Conservation (phyloP, 164 flowering plant species). For the Vitis rotundifolia region DNA sequence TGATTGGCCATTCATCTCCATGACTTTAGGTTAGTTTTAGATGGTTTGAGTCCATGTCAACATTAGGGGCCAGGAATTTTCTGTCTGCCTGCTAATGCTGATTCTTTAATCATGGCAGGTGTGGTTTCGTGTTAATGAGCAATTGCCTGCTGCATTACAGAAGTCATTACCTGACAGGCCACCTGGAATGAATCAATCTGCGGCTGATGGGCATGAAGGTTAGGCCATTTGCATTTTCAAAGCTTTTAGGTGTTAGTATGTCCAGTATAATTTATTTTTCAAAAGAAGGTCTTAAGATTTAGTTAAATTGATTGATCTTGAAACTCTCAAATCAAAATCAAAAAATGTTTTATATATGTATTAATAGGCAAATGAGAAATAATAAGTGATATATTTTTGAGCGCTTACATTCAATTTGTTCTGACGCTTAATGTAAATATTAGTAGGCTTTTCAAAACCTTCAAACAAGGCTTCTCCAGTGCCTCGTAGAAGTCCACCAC, state of each 20-base stretch:
- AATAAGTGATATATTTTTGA: too few species aligned
- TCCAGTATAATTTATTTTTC: too few species aligned
- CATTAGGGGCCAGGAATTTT: slow-evolving; percentile 28
- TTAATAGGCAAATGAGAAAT: too few species aligned
- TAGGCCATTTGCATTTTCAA: slow-evolving; percentile 6
- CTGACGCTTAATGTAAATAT: slow-evolving; percentile 1
- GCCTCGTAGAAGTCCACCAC: slow-evolving; percentile 88
- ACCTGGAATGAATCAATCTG: slow-evolving; percentile 44
- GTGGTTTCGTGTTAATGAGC: slow-evolving; percentile 97
- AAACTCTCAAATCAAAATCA: too few species aligned
- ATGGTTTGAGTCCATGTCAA: slow-evolving; percentile 43
- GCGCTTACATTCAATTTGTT: too few species aligned
- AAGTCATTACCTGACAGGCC: slow-evolving; percentile 89
- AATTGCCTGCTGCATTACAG: slow-evolving; percentile 63
- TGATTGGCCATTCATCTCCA: slow-evolving; percentile 94
- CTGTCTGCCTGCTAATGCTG: slow-evolving; percentile 33
- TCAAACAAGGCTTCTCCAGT: slow-evolving; percentile 49
- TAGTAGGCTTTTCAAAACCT: slow-evolving; percentile 43
- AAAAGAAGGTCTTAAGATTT: too few species aligned
- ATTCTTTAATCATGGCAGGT: slow-evolving; percentile 59
- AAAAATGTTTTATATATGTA: too few species aligned
- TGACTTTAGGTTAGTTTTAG: slow-evolving; percentile 97
- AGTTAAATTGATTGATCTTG: too few species aligned
- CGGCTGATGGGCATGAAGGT: slow-evolving; percentile 56
- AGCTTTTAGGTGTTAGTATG: neutral